Evolutionary conservation across 1,139 yeast genomes (phyloP), one percentile per base, ranked within the genome.

Genomic region (Yamadazyma dushanensis): DNA sequence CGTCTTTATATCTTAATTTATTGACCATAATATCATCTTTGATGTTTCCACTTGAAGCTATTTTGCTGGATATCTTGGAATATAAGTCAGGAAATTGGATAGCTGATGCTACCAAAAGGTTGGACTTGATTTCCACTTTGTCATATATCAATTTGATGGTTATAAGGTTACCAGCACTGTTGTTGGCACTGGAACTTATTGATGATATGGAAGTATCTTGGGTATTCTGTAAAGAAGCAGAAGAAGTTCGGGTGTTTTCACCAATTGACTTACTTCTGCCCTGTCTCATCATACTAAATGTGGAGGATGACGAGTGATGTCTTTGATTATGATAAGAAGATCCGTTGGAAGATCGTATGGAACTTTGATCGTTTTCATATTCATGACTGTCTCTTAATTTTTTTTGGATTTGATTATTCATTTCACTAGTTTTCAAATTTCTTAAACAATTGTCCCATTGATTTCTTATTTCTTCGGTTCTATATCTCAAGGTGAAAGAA

Each of bases 1-100:
- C 98, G 61, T 92, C 98, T 56, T 81, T 82, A 54, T 89, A 92
- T 57, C 83, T 83, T 44, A 92, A 70, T 51, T 82, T 76, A 43
- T 58, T 64, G 26, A 68, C 70, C 37, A 59, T 48, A 10, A 65
- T 59, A 44, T 66, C 73, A 36, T 63, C 69, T 27, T 53, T 49
- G 11, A 61, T 47, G 16, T 56, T 58, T 4, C 58, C 55, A 34
- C 65, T 57, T 4, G 62, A 49, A 3, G 62, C 63, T 7, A 70
- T 56, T 39, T 61, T 61, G 18, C 58, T 52, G n/a, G 68, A 57
- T 10, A 70, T 66, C 38, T 57, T 65, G 51, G 53, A 66, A 36
- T 61, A 61, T 36, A 84, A 65, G 31, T 76, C 80, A 17, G 53
- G 48, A 51, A 72, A 84, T 24, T 57, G 62, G 15, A 73, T 65